Percentiles rank a stretch among this genome's conserved stretches.
Evolutionary conservation across 169 alveolate genomes (phyloP).

Genomic region (Plasmodium vinckei): DNA sequence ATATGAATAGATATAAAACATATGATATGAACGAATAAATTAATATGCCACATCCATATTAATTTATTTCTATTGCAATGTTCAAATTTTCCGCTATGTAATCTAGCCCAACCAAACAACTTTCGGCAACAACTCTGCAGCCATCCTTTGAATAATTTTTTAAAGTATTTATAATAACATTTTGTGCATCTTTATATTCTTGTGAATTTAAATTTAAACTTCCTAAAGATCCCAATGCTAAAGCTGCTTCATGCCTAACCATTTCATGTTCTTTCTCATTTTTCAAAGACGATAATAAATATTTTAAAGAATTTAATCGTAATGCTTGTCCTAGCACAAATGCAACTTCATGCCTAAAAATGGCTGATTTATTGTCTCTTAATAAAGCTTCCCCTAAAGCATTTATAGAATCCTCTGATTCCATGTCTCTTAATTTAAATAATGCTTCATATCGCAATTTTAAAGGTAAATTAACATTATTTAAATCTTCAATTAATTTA

Average conservation of each 20-base stretch:
- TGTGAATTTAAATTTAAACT: slow-evolving; percentile 79
- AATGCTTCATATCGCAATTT: slow-evolving; percentile 72
- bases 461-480: slow-evolving; percentile 48
- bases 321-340: slow-evolving; percentile 93
- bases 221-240: slow-evolving; percentile 92
- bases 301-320: slow-evolving; percentile 79
- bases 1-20: too few species aligned
- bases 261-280: slow-evolving; percentile 88
- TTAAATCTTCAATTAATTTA: slow-evolving; percentile 63
- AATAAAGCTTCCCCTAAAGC: slow-evolving; percentile 87
- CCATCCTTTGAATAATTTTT: slow-evolving; percentile 71
- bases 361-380: slow-evolving; percentile 87
- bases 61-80: slow-evolving; percentile 50
- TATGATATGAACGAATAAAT: too few species aligned
- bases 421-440: slow-evolving; percentile 73
- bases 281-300: slow-evolving; percentile 83
- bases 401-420: slow-evolving; percentile 56
- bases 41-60: not conserved
- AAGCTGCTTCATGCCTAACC: slow-evolving; percentile 95
- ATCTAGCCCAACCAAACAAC: slow-evolving; percentile 84
- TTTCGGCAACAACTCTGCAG: slow-evolving; percentile 81
- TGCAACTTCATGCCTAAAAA: slow-evolving; percentile 93
- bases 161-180: slow-evolving; percentile 67
- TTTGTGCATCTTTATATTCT: slow-evolving; percentile 64
- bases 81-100: slow-evolving; percentile 81